These are phyloP conservation scores for Saraca asoca DNA, from an alignment of 331 rosid species.

Conservation along the genomic window DNA sequence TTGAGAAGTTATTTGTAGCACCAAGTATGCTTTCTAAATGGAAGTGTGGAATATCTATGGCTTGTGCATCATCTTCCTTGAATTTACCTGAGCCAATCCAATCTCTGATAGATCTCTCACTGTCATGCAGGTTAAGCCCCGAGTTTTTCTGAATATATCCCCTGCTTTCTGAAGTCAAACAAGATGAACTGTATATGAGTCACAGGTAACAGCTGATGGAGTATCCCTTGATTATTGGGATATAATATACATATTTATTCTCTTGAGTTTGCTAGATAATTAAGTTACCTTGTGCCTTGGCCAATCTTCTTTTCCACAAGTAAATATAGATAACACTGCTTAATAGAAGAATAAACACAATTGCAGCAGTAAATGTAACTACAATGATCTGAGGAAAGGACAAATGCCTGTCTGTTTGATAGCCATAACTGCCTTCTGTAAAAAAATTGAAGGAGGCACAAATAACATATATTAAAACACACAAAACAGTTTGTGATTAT, in stretches of 20 bases:
- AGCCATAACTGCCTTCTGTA: slow-evolving; percentile 41
- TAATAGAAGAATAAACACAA: slow-evolving; percentile 49
- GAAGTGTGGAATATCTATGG: slow-evolving; percentile 67
- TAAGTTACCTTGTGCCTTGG: slow-evolving; percentile 55
- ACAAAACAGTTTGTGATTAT: slow-evolving; percentile 1
- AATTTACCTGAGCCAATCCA: slow-evolving; percentile 58
- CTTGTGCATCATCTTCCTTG: slow-evolving; percentile 61
- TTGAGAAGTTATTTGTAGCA: slow-evolving; percentile 57
- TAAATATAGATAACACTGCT: slow-evolving; percentile 44
- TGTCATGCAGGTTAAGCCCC: slow-evolving; percentile 50
- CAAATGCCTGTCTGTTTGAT: slow-evolving; percentile 32
- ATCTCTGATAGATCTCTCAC: slow-evolving; percentile 66
- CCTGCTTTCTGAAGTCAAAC: slow-evolving; percentile 56
- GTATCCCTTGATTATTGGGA: slow-evolving; percentile 19
- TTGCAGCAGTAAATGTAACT: slow-evolving; percentile 35
- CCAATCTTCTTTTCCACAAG: slow-evolving; percentile 46
- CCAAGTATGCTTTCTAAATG: slow-evolving; percentile 61
- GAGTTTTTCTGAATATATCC: slow-evolving; percentile 44
- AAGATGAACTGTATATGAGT: slow-evolving; percentile 30
- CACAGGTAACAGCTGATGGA: neutral
- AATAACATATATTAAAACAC: slow-evolving; percentile 6
- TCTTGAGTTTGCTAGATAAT: neutral
- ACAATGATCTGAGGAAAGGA: slow-evolving; percentile 48
- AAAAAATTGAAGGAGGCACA: slow-evolving; percentile 7
- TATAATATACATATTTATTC: neutral